Percentiles rank a stretch among this genome's conserved stretches.
phyloP scores from a whole-genome alignment of 768 basidiomycete species.

The Agaricus subrufescens region DNA sequence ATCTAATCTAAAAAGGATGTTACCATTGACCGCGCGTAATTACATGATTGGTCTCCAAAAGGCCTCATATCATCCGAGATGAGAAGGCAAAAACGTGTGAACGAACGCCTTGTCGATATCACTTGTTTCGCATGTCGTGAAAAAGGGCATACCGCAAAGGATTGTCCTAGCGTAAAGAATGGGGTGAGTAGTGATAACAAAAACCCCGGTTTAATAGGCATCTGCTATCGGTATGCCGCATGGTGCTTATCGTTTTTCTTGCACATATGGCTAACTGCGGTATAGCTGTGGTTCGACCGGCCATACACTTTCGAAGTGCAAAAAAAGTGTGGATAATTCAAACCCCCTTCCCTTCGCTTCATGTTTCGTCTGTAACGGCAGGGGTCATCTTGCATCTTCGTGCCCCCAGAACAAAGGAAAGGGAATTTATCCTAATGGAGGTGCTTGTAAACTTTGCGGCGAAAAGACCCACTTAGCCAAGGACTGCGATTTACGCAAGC shows the following conservation, averaged over 20 bases:
- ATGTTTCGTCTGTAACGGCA: conserved; percentile 84
- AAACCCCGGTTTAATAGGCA: conserved; percentile 36
- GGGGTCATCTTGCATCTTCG: conserved; percentile 80
- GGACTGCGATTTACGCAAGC: conserved; percentile 66
- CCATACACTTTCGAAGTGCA: conserved; percentile 80
- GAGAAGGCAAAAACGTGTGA: conserved; percentile 60
- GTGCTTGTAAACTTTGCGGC: conserved; percentile 85
- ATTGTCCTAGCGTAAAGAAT: conserved; percentile 56
- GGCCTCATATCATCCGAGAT: conserved; percentile 35
- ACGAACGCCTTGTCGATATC: conserved; percentile 51
- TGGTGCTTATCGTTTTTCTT: background rate
- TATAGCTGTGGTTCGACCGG: conserved; percentile 75
- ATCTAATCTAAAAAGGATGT: conserved; percentile 6
- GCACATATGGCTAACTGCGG: background rate
- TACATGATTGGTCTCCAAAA: background rate
- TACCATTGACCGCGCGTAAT: background rate
- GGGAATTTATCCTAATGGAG: conserved; percentile 89
- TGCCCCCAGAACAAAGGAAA: conserved; percentile 78
- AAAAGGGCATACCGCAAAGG: conserved; percentile 76
- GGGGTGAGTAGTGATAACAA: conserved; percentile 13
- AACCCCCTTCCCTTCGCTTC: conserved; percentile 83
- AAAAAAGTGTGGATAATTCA: conserved; percentile 50
- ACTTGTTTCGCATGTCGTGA: conserved; percentile 86
- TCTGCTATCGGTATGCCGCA: conserved; percentile 64
- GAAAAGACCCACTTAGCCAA: conserved; percentile 82